Evolutionary conservation across 2,329 filamentous ascomycete genomes (phyloP), one percentile per base, ranked within the genome.

Genomic region (Coniochaeta hoffmannii): DNA sequence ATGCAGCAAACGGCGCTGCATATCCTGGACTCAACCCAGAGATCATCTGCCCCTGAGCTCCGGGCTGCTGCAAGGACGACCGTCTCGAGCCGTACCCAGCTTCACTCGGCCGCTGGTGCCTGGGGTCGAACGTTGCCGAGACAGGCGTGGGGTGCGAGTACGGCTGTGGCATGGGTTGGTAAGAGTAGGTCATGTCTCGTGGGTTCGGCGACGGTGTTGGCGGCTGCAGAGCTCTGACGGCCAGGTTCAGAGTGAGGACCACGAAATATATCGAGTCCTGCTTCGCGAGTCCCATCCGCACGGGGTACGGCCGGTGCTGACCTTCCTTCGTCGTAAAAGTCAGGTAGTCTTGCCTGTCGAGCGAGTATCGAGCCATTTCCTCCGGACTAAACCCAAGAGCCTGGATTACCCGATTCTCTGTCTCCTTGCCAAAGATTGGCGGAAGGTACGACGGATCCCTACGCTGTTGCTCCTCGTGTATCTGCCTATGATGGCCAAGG

Each of bases 381-480:
- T 83, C 81, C 0, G 71, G 59, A 11, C 69, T 71, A 61, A 86
- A 83, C 1, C 79, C 76, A 14, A 85, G 72, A 1, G 72, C 70
- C 55, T 80, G 76, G 31, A 85, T 78, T 15, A 82, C 75, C 26
- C 77, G 73, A 24, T 81, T 77, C 53, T 81, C 77, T 56, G 81
- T 76, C 50, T 75, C 70, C 59, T 76, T 77, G 35, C 73, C 76
- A 57, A 82, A 76, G n/a, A 86, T 86, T 1, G 83, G 83, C 4
- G 83, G 83, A 19, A 86, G 72, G 64, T 86, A 86, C 49, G 81
- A 82, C 17, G 83, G 82, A 30, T 84, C 81, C 55, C 76, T 81
- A 60, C 76, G 72, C 31, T 74, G 70, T 57, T 83, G 81, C 60
- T 87, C 83, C 15, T 79, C 77, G 53, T 81, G 75, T 50, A 87